phyloP scores from a whole-genome alignment of 371 early-diverging fungal species.

The Syncephalis plumigaleata region DNA sequence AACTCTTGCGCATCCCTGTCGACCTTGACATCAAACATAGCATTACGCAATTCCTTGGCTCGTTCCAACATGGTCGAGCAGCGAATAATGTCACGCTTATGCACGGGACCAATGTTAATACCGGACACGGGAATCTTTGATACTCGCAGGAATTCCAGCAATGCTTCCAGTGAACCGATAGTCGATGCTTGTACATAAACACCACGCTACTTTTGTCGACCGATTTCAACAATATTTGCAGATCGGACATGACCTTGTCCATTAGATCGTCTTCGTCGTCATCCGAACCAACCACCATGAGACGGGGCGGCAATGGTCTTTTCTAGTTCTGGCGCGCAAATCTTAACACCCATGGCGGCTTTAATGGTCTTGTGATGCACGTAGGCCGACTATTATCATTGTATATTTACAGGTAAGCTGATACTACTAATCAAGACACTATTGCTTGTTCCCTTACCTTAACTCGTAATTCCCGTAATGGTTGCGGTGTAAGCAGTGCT shows the following conservation, averaged over 20 bases:
- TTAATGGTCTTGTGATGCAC: constrained; percentile 94
- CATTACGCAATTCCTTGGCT: constrained; percentile 74
- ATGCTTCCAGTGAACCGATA: constrained; percentile 98
- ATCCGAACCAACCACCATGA: constrained; percentile 85
- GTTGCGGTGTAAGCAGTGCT: constrained; percentile 96
- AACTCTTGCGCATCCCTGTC: constrained; percentile 91
- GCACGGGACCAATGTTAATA: constrained; percentile 97
- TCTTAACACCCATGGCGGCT: constrained; percentile 98
- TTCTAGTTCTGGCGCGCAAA: constrained; percentile 91
- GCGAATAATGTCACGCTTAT: constrained; percentile 95
- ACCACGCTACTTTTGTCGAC: constrained; percentile 86
- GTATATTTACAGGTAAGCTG: too few relatives aligned
- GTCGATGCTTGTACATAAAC: constrained; percentile 99
- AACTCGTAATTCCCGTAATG: constrained; percentile 95
- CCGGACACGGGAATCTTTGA: constrained; percentile 95
- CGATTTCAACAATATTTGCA: constrained; percentile 51
- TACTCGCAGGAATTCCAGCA: constrained; percentile 87
- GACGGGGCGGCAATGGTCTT: constrained; percentile 97
- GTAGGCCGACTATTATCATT: constrained; percentile 44
- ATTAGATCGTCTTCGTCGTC: constrained; percentile 92
- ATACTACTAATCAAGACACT: too few relatives aligned
- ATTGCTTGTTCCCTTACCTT: constrained; percentile 24
- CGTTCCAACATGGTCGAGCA: constrained; percentile 88
- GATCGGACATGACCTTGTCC: constrained; percentile 89
- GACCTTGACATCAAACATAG: constrained; percentile 99